These are phyloP conservation scores for Kazachstania kunashirensis DNA, from an alignment of 805 yeast genomes.

Conservation along the genomic window DNA sequence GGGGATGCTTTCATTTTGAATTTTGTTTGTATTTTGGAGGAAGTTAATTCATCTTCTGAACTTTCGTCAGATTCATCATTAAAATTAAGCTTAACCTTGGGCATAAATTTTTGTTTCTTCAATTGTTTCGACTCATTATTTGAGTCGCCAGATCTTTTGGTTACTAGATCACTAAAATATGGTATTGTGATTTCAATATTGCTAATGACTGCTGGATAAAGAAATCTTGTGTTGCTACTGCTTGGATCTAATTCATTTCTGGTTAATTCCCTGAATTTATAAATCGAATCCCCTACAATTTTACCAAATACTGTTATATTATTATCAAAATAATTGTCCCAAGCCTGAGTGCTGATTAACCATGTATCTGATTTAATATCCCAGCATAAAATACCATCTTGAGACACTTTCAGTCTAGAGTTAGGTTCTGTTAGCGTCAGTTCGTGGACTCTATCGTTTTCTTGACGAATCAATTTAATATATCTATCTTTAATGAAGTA, in stretches of 20 bases:
- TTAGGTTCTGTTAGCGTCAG: conserved; percentile 40
- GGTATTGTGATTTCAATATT: conserved; percentile 36
- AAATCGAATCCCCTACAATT: conserved; percentile 47
- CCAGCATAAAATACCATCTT: conserved; percentile 48
- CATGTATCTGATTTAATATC: conserved; percentile 30
- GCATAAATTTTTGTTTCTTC: conserved; percentile 19
- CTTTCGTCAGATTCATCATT: conserved; percentile 35
- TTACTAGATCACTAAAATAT: conserved; percentile 33
- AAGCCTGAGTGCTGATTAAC: conserved; percentile 42
- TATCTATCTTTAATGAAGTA: not conserved
- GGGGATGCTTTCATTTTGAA: conserved; percentile 7
- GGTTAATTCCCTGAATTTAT: conserved; percentile 40
- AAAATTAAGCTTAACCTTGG: conserved; percentile 30
- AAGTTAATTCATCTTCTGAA: conserved; percentile 20
- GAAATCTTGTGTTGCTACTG: conserved; percentile 35
- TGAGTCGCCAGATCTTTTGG: conserved; percentile 4
- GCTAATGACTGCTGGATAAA: conserved; percentile 42
- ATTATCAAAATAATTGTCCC: conserved; percentile 36
- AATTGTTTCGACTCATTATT: conserved; percentile 2
- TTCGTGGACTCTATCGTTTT: too few relatives aligned
- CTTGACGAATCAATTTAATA: too few relatives aligned
- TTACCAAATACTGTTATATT: conserved; percentile 46
- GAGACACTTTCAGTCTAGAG: conserved; percentile 39
- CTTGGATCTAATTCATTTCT: conserved; percentile 36
- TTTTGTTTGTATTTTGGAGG: not conserved